Evolutionary conservation across 1,284 basidiomycete species (phyloP), one percentile per base, ranked within the genome.

Genomic region (Sanghuangporus baumii): DNA sequence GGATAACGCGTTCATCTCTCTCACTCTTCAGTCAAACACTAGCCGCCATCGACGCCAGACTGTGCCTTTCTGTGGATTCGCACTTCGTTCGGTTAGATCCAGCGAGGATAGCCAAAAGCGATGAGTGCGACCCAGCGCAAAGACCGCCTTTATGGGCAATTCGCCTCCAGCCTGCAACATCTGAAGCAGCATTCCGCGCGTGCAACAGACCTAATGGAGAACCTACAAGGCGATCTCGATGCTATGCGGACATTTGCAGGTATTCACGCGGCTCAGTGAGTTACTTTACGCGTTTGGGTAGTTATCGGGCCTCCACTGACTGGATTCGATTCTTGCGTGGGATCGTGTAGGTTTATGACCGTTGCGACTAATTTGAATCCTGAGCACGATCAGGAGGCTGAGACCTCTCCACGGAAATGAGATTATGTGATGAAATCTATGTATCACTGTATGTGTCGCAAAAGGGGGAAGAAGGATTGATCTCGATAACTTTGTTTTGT

Each of bases 221-320:
- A 84, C 62, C 77, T 89, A 59, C 85, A 88, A 69, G 77, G 80
- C 55, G 88, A 89, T 74, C 73, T 90, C 57, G 81, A 88, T 66
- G 83, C 88, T 11, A 89, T 90, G 86, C 77, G 83, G 57, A 81
- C 82, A 11, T 84, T 91, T 67, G 83, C 87, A 18, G 87, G 86
- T 1, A 76, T 85, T 55, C 87, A 91, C 72, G 86, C 86, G 20
- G 86, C 88, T 55, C 88, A 87, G 87, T 88, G 68, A 65, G 83
- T 72, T 14, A 26, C 6, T 18, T n/a, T 6, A 46, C 36, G 48
- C 23, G n/a, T 46, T 40, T 57, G 26, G 26, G 26, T 31, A 31
- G 26, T 31, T 31, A 31, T 31, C 9, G 1, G 16, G 11, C 12
- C 18, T 46, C 20, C 7, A 16, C 11, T 31, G 40, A 36, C 40